Evolutionary conservation across 345 rosid genomes (phyloP).

Genomic region (Linum trigynum): DNA sequence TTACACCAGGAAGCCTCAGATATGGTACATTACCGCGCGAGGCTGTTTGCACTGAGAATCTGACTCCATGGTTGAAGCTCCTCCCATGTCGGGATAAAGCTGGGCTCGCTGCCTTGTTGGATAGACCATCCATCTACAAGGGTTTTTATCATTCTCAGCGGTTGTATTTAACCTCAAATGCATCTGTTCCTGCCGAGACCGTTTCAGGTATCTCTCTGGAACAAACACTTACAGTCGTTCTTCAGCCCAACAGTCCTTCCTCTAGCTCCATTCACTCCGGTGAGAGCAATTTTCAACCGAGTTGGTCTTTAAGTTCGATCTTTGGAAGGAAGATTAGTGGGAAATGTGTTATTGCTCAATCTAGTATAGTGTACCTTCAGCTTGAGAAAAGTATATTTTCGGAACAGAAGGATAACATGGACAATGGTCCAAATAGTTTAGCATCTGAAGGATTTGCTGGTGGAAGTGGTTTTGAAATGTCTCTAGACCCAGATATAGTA

Average conservation of each 20-base stretch:
- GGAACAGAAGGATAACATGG: conserved; percentile 29
- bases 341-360: conserved; percentile 63
- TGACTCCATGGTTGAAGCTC: conserved; percentile 96
- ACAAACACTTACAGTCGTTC: conserved; percentile 78
- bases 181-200: conserved; percentile 29
- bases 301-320: conserved; percentile 75
- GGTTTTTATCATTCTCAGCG: conserved; percentile 93
- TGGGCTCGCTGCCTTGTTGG: conserved; percentile 68
- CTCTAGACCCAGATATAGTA: conserved; percentile 54
- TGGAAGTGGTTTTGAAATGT: conserved; percentile 41
- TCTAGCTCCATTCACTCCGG: conserved; percentile 15
- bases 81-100: conserved; percentile 96
- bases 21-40: conserved; percentile 92
- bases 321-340: conserved; percentile 68
- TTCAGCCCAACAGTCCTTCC: conserved; percentile 44
- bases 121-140: conserved; percentile 82
- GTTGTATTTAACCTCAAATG: conserved; percentile 46
- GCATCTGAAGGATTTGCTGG: conserved; percentile 23
- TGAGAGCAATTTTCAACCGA: conserved; percentile 45
- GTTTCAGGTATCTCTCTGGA: conserved; percentile 52
- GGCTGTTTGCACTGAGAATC: conserved; percentile 96
- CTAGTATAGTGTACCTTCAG: conserved; percentile 66
- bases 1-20: conserved; percentile 50
- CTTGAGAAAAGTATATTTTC: conserved; percentile 44
- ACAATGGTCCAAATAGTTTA: conserved; percentile 11